These are phyloP conservation scores for Parietaria judaica DNA, from an alignment of 306 rosid species.

Conservation along the genomic window DNA sequence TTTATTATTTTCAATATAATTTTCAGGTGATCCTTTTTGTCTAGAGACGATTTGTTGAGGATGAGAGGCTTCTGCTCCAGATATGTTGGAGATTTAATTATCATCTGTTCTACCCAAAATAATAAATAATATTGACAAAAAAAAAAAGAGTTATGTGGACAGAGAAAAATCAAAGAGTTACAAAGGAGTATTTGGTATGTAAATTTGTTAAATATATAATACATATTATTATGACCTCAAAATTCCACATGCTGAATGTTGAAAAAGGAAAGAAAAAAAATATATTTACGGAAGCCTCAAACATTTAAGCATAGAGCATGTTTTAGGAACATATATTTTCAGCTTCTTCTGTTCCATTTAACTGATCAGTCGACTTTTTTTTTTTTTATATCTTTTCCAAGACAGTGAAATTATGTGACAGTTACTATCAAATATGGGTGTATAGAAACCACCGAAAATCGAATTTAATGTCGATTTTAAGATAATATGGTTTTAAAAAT, in stretches of 20 bases:
- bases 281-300: too few species aligned
- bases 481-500: too few species aligned
- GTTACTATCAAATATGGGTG: too few species aligned
- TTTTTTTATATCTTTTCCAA: too few species aligned
- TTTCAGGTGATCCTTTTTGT: slow-evolving; percentile 28
- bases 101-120: slow-evolving; percentile 21
- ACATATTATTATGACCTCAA: slow-evolving; percentile 1
- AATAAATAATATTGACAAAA: slow-evolving; percentile 15
- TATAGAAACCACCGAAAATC: too few species aligned
- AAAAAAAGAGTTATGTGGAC: slow-evolving; percentile 23
- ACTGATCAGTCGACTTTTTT: too few species aligned
- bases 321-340: too few species aligned
- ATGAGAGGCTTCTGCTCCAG: slow-evolving; percentile 34
- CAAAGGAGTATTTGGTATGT: slow-evolving; percentile 13
- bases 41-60: slow-evolving; percentile 56
- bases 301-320: too few species aligned
- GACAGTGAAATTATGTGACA: too few species aligned
- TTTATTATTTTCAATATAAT: slow-evolving; percentile 1
- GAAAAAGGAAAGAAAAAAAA: too few species aligned
- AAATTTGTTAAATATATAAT: slow-evolving; percentile 20
- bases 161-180: slow-evolving; percentile 1
- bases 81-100: slow-evolving; percentile 4
- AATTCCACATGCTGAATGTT: not conserved
- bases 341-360: too few species aligned
- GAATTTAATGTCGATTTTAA: too few species aligned